phyloP scores from a whole-genome alignment of 257 asterid genomes.

The Voacanga thouarsii region DNA sequence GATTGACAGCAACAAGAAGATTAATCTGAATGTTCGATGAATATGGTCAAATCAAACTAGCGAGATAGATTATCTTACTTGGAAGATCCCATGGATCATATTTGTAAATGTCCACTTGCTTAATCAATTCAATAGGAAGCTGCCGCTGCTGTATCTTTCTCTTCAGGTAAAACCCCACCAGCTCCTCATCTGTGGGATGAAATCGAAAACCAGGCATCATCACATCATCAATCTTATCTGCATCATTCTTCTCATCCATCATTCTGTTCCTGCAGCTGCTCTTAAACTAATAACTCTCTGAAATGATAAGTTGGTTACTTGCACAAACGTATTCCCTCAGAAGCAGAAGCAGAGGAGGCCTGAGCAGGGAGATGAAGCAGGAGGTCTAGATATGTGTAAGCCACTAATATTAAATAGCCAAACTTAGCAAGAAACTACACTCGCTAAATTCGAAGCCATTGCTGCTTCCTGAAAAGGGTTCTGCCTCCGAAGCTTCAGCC shows the following conservation, averaged over 20 bases:
- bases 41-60: not conserved
- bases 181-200: constrained; percentile 88
- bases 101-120: constrained; percentile 82
- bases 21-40: not conserved
- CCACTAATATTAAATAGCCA: not conserved
- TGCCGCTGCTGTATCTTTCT: constrained; percentile 59
- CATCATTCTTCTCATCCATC: constrained; percentile 50
- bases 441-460: constrained; percentile 16
- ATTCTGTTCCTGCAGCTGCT: constrained; percentile 3
- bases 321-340: not conserved
- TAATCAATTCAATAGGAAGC: constrained; percentile 71
- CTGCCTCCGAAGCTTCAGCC: constrained; percentile 14
- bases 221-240: constrained; percentile 61
- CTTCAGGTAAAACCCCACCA: constrained; percentile 67
- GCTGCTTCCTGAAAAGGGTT: constrained; percentile 6
- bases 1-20: constrained; percentile 8
- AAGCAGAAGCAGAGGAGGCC: not conserved
- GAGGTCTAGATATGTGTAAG: not conserved
- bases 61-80: constrained; percentile 38
- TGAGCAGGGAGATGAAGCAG: not conserved
- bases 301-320: not conserved
- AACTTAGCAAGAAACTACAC: not conserved
- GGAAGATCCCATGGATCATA: constrained; percentile 95
- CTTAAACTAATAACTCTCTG: not conserved
- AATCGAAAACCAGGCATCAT: constrained; percentile 83